Evolutionary conservation across 352 stramenopile genomes (phyloP).

Genomic region (Poterioochromonas sp.): DNA sequence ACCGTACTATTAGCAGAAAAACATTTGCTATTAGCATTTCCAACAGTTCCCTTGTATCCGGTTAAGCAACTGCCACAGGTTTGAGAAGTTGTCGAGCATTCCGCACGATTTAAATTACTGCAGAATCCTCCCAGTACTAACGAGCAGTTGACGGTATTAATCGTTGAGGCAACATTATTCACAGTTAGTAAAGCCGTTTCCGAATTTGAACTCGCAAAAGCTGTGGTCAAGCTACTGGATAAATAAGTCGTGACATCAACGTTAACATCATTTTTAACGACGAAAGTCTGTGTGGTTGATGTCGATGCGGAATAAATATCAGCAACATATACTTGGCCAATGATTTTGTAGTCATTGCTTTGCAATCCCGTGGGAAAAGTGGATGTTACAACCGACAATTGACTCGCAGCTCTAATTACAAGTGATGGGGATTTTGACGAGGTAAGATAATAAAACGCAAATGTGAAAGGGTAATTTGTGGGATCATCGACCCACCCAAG

Average conservation of each 20-base stretch:
- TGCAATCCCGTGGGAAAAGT: neutral
- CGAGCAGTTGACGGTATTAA: constrained; percentile 14
- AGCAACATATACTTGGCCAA: neutral
- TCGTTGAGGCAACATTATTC: neutral
- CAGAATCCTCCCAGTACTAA: neutral
- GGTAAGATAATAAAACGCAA: neutral
- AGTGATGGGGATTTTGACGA: neutral
- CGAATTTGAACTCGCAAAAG: neutral
- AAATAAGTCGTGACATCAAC: neutral
- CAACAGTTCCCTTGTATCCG: constrained; percentile 2
- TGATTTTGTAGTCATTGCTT: neutral
- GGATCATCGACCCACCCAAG: neutral
- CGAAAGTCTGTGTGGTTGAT: neutral
- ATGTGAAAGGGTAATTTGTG: neutral
- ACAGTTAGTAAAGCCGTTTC: neutral
- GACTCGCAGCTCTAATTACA: neutral
- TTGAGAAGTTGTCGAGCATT: neutral
- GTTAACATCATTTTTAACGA: neutral
- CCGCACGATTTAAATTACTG: neutral
- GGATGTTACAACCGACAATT: neutral
- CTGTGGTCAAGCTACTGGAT: neutral
- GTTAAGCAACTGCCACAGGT: constrained; percentile 11
- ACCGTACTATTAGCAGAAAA: neutral
- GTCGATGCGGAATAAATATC: neutral
- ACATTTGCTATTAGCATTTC: neutral